phyloP scores from a whole-genome alignment of 208 protist genomes.

The Acanthamoeba lenticulata region DNA sequence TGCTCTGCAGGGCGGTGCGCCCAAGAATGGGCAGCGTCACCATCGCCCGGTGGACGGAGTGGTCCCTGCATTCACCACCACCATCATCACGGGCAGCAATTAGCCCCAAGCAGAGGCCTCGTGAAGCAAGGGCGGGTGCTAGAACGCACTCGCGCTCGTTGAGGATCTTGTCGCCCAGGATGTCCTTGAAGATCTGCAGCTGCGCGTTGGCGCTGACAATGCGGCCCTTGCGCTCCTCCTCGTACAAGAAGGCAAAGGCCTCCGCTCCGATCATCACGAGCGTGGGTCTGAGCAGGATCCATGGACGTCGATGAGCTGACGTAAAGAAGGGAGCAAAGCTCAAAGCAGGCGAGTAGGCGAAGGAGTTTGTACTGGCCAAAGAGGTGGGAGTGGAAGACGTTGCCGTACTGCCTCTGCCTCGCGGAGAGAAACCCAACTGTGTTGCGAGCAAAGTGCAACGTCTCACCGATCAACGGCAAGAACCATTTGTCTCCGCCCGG shows the following conservation, averaged over 20 bases:
- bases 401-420: neutral
- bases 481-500: neutral
- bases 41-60: slow-evolving; percentile 14
- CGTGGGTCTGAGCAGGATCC: neutral
- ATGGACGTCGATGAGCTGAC: neutral
- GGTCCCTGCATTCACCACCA: neutral
- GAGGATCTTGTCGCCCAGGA: slow-evolving; percentile 32
- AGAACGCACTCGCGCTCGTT: neutral
- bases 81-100: too few relatives aligned
- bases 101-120: neutral
- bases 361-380: neutral
- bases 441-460: neutral
- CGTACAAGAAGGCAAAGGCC: slow-evolving; percentile 1
- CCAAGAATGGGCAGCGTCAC: neutral
- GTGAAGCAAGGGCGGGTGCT: neutral
- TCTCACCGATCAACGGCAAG: neutral
- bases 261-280: neutral
- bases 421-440: neutral
- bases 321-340: neutral
- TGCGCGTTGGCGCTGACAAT: neutral
- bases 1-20: neutral
- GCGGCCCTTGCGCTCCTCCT: neutral
- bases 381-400: slow-evolving; percentile 17
- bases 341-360: neutral
- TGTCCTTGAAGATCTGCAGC: slow-evolving; percentile 13